Evolutionary conservation across 352 stramenopile genomes (phyloP).

Genomic region (Pythium sukuiense): DNA sequence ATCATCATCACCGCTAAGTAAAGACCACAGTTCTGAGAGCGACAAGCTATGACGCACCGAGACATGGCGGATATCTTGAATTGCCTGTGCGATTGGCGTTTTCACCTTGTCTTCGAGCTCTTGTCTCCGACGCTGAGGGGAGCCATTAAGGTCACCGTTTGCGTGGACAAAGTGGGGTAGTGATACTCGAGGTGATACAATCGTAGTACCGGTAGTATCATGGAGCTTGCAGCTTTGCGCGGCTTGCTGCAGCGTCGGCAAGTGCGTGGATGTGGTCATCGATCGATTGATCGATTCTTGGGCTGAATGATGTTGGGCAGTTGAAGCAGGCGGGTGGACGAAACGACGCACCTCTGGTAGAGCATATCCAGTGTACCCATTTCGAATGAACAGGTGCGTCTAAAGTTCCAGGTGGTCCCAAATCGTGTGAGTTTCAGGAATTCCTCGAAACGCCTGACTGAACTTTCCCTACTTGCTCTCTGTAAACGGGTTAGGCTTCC

Average conservation of each 20-base stretch:
- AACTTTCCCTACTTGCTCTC: neutral
- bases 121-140: neutral
- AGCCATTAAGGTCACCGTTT: constrained; percentile 7
- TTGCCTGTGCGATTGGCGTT: constrained; percentile 15
- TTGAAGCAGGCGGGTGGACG: neutral
- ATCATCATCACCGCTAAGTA: neutral
- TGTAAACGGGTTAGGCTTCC: neutral
- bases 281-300: neutral
- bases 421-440: neutral
- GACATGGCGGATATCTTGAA: constrained; percentile 22
- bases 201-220: neutral
- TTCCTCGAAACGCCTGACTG: neutral
- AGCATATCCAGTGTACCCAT: neutral
- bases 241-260: neutral
- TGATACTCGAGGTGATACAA: neutral
- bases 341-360: constrained; percentile 7
- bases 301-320: neutral
- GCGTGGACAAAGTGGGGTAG: constrained; percentile 5
- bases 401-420: neutral
- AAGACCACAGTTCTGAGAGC: neutral
- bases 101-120: neutral
- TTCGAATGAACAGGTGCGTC: neutral
- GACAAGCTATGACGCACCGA: constrained; percentile 4
- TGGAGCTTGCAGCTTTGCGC: too few relatives aligned
- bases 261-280: neutral